These are phyloP conservation scores for Penicilliopsis zonata DNA, from an alignment of 495 filamentous ascomycete genomes.

Conservation along the genomic window DNA sequence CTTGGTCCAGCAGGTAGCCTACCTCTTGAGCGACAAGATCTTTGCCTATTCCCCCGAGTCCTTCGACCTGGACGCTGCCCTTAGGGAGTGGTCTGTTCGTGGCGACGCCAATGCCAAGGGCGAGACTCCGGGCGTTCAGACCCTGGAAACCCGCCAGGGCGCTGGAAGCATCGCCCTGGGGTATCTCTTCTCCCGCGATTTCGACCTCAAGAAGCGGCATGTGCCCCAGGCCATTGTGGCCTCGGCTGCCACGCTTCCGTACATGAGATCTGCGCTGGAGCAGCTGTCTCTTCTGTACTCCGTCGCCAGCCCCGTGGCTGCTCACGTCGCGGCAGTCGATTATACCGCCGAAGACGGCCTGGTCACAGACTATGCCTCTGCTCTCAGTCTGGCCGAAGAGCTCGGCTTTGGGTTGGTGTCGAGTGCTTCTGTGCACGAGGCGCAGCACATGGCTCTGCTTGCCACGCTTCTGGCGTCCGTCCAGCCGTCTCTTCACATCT, in stretches of 20 bases:
- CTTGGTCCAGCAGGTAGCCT: conserved; percentile 91
- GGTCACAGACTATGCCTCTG: conserved; percentile 76
- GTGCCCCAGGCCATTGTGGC: conserved; percentile 84
- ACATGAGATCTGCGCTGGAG: conserved; percentile 74
- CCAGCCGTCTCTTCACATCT: conserved; percentile 79
- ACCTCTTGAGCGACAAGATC: conserved; percentile 85
- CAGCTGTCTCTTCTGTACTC: conserved; percentile 82
- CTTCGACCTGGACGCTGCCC: conserved; percentile 76
- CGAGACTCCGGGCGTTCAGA: conserved; percentile 60
- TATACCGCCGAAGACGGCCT: conserved; percentile 63
- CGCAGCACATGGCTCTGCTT: conserved; percentile 91
- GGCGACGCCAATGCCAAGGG: conserved; percentile 68
- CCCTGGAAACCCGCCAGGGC: conserved; percentile 78
- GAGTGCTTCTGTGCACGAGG: conserved; percentile 76
- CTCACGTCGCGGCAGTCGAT: conserved; percentile 88
- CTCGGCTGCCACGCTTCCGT: conserved; percentile 65
- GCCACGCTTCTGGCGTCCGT: conserved; percentile 70
- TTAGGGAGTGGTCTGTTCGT: conserved; percentile 57
- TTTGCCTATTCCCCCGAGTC: conserved; percentile 92
- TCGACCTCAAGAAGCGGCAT: conserved; percentile 79
- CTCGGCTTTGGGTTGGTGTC: conserved; percentile 77
- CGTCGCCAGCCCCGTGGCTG: conserved; percentile 81
- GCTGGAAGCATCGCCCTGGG: conserved; percentile 88
- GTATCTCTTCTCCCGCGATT: conserved; percentile 95
- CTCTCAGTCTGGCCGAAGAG: conserved; percentile 77